Base-by-base conservation (phyloP, 768 basidiomycete species). In the Thelephora aurantiotincta region DNA sequence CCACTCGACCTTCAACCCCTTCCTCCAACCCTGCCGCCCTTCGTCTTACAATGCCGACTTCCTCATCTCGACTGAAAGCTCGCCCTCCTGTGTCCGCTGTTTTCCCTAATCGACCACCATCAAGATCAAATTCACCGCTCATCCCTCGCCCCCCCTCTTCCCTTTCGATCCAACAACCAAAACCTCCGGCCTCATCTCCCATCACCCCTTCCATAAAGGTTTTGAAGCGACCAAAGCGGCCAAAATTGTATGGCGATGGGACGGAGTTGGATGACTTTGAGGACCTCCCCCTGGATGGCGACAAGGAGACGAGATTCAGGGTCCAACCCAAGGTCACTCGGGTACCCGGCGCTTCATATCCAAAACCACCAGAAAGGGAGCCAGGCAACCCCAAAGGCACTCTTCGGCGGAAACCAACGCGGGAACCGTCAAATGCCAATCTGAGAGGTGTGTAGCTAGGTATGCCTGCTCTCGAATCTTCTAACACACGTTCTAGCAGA, bases 241-340 rank as follows among this genome's bases (percentile, higher is more conserved):
- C 72, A 51, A 71, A 77, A 46, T 75, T 75, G 12, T 91, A 82
- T 56, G 87, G 87, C 5, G 85, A 90, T 57, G 92, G 92, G 12
- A 91, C 88, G 9, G 92, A 94, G 60, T 67, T 96, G 46, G 92
- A 96, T 56, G 78, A 63, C 2, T 74, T 96, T 49, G 92, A 93
- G 22, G 92, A 96, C 61, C 72, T 94, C 36, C 80, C 80, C 6
- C 86, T 88, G 9, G 84, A 92, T 57, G 72, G 85, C 43, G 88
- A 91, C 44, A 82, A 84, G 56, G 85, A 89, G 62, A 72, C 75
- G 46, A 74, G 68, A 36, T 91, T 72, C 60, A 78, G 77, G 48
- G 79, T 90, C 9, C 78, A 82, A 51, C 82, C 87, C 20, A 87
- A 80, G 61, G 69, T 75, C 33, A 75, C 78, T 57, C 79, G 85